Conservation (phyloP, 73 alveolate species). For the Durusdinium trenchii region DNA sequence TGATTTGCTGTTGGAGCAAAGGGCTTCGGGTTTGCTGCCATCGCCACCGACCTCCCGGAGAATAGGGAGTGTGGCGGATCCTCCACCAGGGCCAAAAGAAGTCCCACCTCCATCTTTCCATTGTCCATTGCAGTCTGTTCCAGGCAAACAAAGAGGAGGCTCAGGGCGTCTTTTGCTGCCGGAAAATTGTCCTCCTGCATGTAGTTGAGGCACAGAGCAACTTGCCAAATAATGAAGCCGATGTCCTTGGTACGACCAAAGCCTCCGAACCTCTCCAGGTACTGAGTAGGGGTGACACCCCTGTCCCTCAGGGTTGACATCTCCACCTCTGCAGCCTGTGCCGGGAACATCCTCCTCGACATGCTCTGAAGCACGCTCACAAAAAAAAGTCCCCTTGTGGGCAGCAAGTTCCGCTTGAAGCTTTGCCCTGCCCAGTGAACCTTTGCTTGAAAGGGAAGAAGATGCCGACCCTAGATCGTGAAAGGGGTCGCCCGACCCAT, state of each 20-base stretch:
- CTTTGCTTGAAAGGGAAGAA: background rate
- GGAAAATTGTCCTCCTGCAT: background rate
- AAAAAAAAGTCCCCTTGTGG: background rate
- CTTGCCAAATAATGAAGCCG: background rate
- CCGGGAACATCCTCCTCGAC: background rate
- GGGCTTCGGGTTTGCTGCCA: background rate
- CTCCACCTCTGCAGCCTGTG: background rate
- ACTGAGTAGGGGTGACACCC: background rate
- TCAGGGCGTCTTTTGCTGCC: background rate
- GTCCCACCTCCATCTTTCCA: background rate
- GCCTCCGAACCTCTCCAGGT: constrained; percentile 1
- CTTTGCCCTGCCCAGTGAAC: background rate
- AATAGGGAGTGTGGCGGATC: background rate
- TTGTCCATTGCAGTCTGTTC: background rate
- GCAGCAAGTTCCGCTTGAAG: background rate
- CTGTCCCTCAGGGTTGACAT: background rate
- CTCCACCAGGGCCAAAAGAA: background rate
- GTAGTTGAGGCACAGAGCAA: background rate
- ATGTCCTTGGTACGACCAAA: background rate
- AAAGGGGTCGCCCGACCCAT: background rate
- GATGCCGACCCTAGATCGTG: background rate
- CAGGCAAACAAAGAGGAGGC: background rate
- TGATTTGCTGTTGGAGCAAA: background rate
- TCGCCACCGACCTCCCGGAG: background rate
- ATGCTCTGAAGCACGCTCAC: background rate